These are phyloP conservation scores for Rhizopus microsporus DNA, from an alignment of 371 early-diverging fungal species.

Conservation along the genomic window DNA sequence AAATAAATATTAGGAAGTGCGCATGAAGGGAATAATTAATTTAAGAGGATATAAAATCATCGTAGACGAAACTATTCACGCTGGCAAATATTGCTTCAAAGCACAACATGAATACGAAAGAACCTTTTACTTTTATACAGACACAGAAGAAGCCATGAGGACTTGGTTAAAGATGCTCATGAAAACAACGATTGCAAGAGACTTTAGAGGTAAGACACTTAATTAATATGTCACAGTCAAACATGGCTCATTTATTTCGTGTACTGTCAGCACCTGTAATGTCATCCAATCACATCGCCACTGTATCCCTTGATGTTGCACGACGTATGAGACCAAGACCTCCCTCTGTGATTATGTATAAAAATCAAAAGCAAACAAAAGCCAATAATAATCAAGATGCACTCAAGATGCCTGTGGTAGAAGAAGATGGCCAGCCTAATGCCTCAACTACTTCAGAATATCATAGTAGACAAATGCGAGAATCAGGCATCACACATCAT, in stretches of 20 bases:
- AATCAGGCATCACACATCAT: constrained; percentile 24
- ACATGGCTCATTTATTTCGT: neutral
- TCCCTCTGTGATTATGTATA: constrained; percentile 59
- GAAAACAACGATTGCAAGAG: constrained; percentile 73
- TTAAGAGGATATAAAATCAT: constrained; percentile 60
- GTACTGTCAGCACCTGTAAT: constrained; percentile 61
- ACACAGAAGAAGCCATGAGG: constrained; percentile 57
- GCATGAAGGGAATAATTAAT: constrained; percentile 61
- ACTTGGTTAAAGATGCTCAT: constrained; percentile 69
- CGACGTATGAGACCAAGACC: constrained; percentile 67
- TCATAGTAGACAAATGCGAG: constrained; percentile 19
- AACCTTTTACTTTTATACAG: constrained; percentile 67
- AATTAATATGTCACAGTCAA: constrained; percentile 1
- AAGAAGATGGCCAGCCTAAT: constrained; percentile 22
- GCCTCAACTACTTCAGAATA: constrained; percentile 7
- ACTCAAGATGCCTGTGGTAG: constrained; percentile 24
- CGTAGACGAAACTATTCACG: constrained; percentile 61
- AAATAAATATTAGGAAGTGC: constrained; percentile 38
- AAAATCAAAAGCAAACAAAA: constrained; percentile 27
- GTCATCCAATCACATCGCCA: constrained; percentile 66
- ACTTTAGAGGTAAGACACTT: constrained; percentile 39
- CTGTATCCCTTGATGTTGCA: constrained; percentile 63
- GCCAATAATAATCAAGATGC: constrained; percentile 12
- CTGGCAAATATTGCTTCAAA: constrained; percentile 72
- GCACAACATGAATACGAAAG: constrained; percentile 66